Base-by-base conservation (phyloP, 805 yeast genomes). In the Wickerhamiella domercqiae region DNA sequence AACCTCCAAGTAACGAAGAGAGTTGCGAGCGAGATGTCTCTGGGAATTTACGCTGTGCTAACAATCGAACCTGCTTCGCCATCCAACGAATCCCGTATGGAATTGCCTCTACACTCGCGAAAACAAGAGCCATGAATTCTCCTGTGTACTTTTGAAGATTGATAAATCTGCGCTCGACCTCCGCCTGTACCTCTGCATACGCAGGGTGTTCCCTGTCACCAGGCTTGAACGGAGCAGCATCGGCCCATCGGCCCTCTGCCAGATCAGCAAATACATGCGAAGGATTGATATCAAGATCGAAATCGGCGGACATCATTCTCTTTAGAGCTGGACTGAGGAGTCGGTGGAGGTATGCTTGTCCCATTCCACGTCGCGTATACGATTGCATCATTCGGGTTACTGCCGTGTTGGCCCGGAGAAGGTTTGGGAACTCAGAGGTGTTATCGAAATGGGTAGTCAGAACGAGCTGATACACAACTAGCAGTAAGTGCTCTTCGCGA, bases 11-110 rank as follows among this genome's bases (percentile, higher is more conserved):
- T 68, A 60, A 46, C 1, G 61, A 52, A 29, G 55, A 51, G 22
- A 56, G 53, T 4, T 57, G 55, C 1, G 55, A 39, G 35, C 46
- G 50, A 7, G 55, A 39, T 29, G 77, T 78, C 29, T 70, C 74
- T 0, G 79, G 80, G 47, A 78, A 78, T 46, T 71, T 72, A n/a
- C 59, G 56, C 21, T 66, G 59, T 3, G 37, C 81, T 73, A 39
- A 75, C 62, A 29, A 60, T 53, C 57, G 67, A 65, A 42, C 83
- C 74, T 32, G 76, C 68, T 45, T 73, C 45, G 94, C 77, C 28
- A 86, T 73, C 53, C 70, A 68, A 38, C 73, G 69, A 43, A 87
- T 68, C 7, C 86, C 82, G 11, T 63, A 59, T 0, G 97, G 96
- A 32, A 86, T 70, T 22, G 50, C 39, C 2, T 65, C 62, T 19